phyloP scores from a whole-genome alignment of 495 filamentous ascomycete species.

The Staphylotrichum longicolle region DNA sequence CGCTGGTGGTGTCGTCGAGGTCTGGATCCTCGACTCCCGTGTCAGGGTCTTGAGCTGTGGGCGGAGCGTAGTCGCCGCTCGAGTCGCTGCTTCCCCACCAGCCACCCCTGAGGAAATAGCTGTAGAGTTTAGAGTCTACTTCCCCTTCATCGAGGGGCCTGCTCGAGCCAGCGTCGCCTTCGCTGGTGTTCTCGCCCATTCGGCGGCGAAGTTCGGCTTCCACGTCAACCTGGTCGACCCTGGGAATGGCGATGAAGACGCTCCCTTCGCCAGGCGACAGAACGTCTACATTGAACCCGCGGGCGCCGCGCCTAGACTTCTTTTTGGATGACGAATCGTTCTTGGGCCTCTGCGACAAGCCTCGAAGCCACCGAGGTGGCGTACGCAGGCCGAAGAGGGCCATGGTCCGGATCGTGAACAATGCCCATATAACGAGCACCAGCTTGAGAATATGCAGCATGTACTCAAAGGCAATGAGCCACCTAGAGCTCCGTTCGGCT shows the following conservation, averaged over 20 bases:
- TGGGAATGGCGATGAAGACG: constrained; percentile 56
- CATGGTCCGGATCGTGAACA: constrained; percentile 54
- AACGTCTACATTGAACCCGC: constrained; percentile 19
- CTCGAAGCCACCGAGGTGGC: constrained; percentile 63
- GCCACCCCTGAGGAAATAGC: constrained; percentile 74
- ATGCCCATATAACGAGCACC: constrained; percentile 56
- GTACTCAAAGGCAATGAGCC: constrained; percentile 70
- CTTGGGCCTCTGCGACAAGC: constrained; percentile 48
- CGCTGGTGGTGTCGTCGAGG: constrained; percentile 77
- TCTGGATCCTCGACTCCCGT: constrained; percentile 44
- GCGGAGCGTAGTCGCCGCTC: constrained; percentile 65
- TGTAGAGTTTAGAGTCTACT: constrained; percentile 70
- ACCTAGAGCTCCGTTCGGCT: constrained; percentile 67
- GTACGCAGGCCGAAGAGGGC: constrained; percentile 58
- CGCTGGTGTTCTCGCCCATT: constrained; percentile 29
- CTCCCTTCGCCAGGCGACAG: constrained; percentile 38
- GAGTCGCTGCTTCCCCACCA: constrained; percentile 79
- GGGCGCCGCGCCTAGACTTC: constrained; percentile 39
- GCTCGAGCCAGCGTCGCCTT: constrained; percentile 16
- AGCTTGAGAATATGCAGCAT: constrained; percentile 70
- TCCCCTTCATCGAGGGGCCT: constrained; percentile 55
- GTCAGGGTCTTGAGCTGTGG: constrained; percentile 2
- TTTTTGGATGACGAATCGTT: constrained; percentile 34
- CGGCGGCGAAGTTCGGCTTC: constrained; percentile 69
- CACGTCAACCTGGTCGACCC: constrained; percentile 66